Percentiles rank a stretch among this genome's conserved stretches.
Conservation (phyloP, 2,329 filamentous ascomycete species). For the Botrytis paeoniae region DNA sequence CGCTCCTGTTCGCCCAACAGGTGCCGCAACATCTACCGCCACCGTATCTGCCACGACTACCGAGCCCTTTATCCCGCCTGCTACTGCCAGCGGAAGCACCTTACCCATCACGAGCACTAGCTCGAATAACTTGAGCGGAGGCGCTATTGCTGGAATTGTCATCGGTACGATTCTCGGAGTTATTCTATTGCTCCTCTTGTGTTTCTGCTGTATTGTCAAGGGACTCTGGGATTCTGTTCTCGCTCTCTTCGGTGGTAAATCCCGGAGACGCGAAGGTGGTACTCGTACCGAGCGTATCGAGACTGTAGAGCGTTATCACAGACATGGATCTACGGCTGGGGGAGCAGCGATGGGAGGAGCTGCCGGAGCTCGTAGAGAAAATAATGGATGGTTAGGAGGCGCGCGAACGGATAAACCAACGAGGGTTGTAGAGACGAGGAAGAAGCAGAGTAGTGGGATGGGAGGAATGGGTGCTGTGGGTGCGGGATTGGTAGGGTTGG, state of each 20-base stretch:
- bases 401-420: constrained; percentile 43
- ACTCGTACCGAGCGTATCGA: constrained; percentile 50
- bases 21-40: constrained; percentile 50
- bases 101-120: constrained; percentile 26
- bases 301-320: constrained; percentile 57
- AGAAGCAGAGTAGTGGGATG: constrained; percentile 51
- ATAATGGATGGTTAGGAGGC: constrained; percentile 55
- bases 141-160: constrained; percentile 78
- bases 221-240: constrained; percentile 59
- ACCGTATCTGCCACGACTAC: constrained; percentile 50
- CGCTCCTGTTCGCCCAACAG: constrained; percentile 51
- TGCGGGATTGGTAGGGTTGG: constrained; percentile 34
- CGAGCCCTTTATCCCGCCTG: constrained; percentile 49
- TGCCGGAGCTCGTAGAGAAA: constrained; percentile 33
- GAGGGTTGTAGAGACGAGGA: constrained; percentile 44
- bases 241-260: constrained; percentile 54
- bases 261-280: constrained; percentile 45
- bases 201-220: constrained; percentile 69
- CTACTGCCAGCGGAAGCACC: constrained; percentile 48
- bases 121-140: constrained; percentile 54
- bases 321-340: constrained; percentile 43
- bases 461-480: constrained; percentile 51
- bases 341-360: constrained; percentile 22
- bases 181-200: constrained; percentile 64
- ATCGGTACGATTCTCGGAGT: constrained; percentile 69